Conservation (phyloP, 768 basidiomycete species). For the Leccinum broughii region DNA sequence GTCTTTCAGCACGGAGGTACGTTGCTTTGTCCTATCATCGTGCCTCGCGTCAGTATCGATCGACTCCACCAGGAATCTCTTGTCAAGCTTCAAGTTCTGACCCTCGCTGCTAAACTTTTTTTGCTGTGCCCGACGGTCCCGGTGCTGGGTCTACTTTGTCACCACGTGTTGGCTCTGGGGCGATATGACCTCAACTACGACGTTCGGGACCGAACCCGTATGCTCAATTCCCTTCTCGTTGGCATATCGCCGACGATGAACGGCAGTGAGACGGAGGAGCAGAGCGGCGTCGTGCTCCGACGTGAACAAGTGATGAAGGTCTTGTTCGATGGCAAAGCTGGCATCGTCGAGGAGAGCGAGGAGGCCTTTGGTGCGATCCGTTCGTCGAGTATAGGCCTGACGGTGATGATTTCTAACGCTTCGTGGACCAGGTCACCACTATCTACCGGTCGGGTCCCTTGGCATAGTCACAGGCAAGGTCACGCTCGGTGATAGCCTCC, state of each 20-base stretch:
- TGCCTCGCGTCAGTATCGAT: background rate
- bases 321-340: constrained; percentile 73
- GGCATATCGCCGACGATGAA: constrained; percentile 47
- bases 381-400: background rate
- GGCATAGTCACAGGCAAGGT: constrained; percentile 58
- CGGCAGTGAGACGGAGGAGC: constrained; percentile 43
- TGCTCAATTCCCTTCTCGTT: constrained; percentile 68
- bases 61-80: constrained; percentile 44
- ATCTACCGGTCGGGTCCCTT: constrained; percentile 63
- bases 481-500: constrained; percentile 39
- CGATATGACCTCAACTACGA: constrained; percentile 89
- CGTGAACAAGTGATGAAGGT: constrained; percentile 81
- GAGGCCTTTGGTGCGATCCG: constrained; percentile 33
- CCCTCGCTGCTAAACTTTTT: constrained; percentile 83
- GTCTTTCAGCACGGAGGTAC: constrained; percentile 70
- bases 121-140: constrained; percentile 60
- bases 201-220: constrained; percentile 85
- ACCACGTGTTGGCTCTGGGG: constrained; percentile 80
- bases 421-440: constrained; percentile 35
- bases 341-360: constrained; percentile 41
- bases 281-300: constrained; percentile 75
- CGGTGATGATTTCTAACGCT: constrained; percentile 4
- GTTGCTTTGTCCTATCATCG: constrained; percentile 3
- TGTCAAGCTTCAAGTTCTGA: constrained; percentile 84
- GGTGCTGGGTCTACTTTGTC: constrained; percentile 53